Evolutionary conservation across 2,329 filamentous ascomycete genomes (phyloP).

Genomic region (Ophiosphaerella korrae): DNA sequence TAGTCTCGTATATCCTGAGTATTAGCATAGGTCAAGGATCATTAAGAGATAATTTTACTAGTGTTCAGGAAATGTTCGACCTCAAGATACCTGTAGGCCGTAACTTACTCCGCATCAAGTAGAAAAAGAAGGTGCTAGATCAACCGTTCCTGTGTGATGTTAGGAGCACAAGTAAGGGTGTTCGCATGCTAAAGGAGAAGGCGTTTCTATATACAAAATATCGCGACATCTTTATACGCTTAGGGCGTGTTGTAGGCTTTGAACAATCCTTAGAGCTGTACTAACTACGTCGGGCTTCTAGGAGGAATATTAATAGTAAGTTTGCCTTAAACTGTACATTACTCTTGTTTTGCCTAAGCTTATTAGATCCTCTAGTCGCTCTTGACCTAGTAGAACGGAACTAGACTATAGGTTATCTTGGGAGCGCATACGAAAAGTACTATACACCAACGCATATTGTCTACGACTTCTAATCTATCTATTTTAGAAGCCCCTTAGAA

Average conservation of each 20-base stretch:
- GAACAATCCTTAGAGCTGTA: slow-evolving; percentile 21
- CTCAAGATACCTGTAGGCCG: slow-evolving; percentile 15
- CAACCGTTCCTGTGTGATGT: slow-evolving; percentile 21
- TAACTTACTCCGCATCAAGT: slow-evolving; percentile 19
- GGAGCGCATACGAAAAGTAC: slow-evolving; percentile 20
- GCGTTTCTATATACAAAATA: slow-evolving; percentile 24
- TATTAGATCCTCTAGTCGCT: slow-evolving; percentile 10
- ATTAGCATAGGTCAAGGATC: slow-evolving; percentile 12
- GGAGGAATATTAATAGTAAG: slow-evolving; percentile 23
- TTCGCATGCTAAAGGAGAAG: slow-evolving; percentile 8
- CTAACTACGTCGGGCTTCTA: slow-evolving; percentile 17
- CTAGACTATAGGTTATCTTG: slow-evolving; percentile 18
- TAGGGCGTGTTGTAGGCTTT: slow-evolving; percentile 21
- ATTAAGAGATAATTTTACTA: slow-evolving; percentile 19
- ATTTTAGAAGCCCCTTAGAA: slow-evolving; percentile 20
- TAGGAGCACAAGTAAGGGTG: slow-evolving; percentile 9
- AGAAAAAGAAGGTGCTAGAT: slow-evolving; percentile 20
- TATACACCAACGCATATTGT: slow-evolving; percentile 22
- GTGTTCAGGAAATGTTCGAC: slow-evolving; percentile 24
- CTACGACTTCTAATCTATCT: slow-evolving; percentile 19
- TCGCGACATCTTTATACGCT: slow-evolving; percentile 18
- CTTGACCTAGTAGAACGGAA: slow-evolving; percentile 9
- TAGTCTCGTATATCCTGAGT: slow-evolving; percentile 21
- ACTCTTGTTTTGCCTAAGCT: slow-evolving; percentile 6
- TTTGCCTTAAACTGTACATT: slow-evolving; percentile 6